These are phyloP conservation scores for Sclerotinia glacialis DNA, from an alignment of 2,329 filamentous ascomycete genomes.

Conservation along the genomic window DNA sequence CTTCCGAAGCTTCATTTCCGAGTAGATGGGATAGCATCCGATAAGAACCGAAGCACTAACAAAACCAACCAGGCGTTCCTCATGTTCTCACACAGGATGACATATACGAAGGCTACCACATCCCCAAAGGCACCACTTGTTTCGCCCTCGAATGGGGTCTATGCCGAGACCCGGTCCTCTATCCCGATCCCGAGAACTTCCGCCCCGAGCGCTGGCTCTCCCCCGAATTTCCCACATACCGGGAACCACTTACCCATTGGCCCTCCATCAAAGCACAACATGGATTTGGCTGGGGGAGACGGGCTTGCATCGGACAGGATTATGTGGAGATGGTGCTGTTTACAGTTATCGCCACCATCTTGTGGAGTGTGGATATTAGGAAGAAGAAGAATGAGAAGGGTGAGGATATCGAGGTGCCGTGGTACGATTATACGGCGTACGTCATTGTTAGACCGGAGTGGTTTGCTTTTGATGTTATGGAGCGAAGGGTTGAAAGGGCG, in stretches of 20 bases:
- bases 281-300: slow-evolving; percentile 51
- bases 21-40: slow-evolving; percentile 29
- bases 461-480: slow-evolving; percentile 17
- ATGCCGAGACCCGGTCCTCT: slow-evolving; percentile 39
- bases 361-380: slow-evolving; percentile 15
- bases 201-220: slow-evolving; percentile 39
- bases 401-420: not conserved
- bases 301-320: slow-evolving; percentile 50
- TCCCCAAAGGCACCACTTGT: slow-evolving; percentile 42
- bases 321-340: slow-evolving; percentile 44
- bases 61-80: slow-evolving; percentile 50
- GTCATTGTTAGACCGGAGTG: slow-evolving; percentile 18
- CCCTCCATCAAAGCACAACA: slow-evolving; percentile 45
- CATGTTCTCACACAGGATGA: slow-evolving; percentile 54
- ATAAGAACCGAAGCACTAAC: not conserved
- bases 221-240: slow-evolving; percentile 31
- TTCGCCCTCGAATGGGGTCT: slow-evolving; percentile 31
- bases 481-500: not conserved
- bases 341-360: slow-evolving; percentile 10
- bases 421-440: slow-evolving; percentile 19
- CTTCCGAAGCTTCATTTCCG: slow-evolving; percentile 32
- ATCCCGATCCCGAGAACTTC: slow-evolving; percentile 44
- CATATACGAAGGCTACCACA: slow-evolving; percentile 44
- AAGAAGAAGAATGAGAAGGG: slow-evolving; percentile 15
- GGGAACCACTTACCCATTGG: slow-evolving; percentile 46